Percentiles rank a stretch among this genome's conserved stretches.
Conservation (phyloP, 2,329 filamentous ascomycete genomes). For the Nemania abortiva region DNA sequence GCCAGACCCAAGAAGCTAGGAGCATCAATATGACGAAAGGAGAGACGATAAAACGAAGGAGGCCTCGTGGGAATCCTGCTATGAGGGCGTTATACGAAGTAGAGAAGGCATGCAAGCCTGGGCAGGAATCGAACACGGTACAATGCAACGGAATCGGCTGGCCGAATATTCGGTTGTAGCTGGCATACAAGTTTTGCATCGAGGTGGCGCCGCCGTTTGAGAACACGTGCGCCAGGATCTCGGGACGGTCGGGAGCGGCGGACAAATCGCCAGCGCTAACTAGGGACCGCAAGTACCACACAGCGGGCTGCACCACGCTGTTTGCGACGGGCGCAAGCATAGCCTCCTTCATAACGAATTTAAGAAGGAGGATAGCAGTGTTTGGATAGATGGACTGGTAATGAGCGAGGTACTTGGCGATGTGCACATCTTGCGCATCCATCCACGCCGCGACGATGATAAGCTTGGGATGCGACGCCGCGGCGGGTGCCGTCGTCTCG, state of each 20-base stretch:
- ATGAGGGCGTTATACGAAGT: conserved; percentile 57
- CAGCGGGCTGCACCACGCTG: conserved; percentile 55
- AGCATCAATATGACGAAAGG: conserved; percentile 55
- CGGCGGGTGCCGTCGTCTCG: conserved; percentile 28
- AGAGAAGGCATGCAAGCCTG: conserved; percentile 58
- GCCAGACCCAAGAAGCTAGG: conserved; percentile 49
- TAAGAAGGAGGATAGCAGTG: conserved; percentile 61
- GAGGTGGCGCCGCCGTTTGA: conserved; percentile 65
- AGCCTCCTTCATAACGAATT: conserved; percentile 55
- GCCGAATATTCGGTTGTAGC: conserved; percentile 49
- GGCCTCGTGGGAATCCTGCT: conserved; percentile 51
- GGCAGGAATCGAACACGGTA: conserved; percentile 62
- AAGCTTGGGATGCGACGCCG: conserved; percentile 56
- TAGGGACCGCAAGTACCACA: conserved; percentile 55
- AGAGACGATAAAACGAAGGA: conserved; percentile 47
- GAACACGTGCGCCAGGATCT: conserved; percentile 63
- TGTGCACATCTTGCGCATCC: conserved; percentile 62
- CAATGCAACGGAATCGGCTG: conserved; percentile 57
- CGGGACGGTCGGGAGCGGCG: conserved; percentile 44
- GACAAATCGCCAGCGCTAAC: conserved; percentile 44
- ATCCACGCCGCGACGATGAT: conserved; percentile 65
- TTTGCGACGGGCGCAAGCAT: conserved; percentile 51
- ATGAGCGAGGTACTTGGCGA: conserved; percentile 63
- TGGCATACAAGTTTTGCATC: conserved; percentile 55
- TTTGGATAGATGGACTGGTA: conserved; percentile 61